These are phyloP conservation scores for Flagelloscypha sp. DNA, from an alignment of 768 basidiomycete species.

Conservation along the genomic window DNA sequence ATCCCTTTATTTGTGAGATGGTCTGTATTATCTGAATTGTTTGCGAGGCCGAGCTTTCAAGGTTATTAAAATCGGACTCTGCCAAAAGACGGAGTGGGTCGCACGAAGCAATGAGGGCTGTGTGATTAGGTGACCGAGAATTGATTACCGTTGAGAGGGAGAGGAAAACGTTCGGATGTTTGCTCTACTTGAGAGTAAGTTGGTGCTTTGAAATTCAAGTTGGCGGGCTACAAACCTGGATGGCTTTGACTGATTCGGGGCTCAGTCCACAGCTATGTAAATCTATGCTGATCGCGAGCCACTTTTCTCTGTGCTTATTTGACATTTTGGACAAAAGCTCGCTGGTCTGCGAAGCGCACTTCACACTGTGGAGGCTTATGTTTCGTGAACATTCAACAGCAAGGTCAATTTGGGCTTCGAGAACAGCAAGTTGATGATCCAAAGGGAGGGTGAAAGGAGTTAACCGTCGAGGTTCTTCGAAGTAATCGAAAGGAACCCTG, in stretches of 20 bases:
- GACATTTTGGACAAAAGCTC: conserved; percentile 57
- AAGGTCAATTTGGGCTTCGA: conserved; percentile 79
- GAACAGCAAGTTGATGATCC: conserved; percentile 70
- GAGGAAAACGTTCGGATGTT: conserved; percentile 70
- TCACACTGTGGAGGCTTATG: conserved; percentile 84
- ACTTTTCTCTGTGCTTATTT: conserved; percentile 46
- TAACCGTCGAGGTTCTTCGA: conserved; percentile 41
- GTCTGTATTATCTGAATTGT: conserved; percentile 74
- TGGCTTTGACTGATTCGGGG: conserved; percentile 59
- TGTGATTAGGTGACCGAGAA: conserved; percentile 54
- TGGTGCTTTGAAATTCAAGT: background rate
- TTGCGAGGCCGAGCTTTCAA: conserved; percentile 44
- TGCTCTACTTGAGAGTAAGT: conserved; percentile 35
- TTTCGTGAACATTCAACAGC: conserved; percentile 73
- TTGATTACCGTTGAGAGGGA: conserved; percentile 88
- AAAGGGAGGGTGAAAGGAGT: conserved; percentile 76
- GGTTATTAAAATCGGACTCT: conserved; percentile 79
- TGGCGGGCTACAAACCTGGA: conserved; percentile 51
- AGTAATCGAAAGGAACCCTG: conserved; percentile 57
- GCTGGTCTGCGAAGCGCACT: conserved; percentile 58
- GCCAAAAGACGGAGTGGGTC: conserved; percentile 63
- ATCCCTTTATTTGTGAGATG: conserved; percentile 69
- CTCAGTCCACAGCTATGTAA: conserved; percentile 88
- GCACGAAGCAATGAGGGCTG: conserved; percentile 56
- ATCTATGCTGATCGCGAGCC: conserved; percentile 70